phyloP scores from a whole-genome alignment of 23 red algal genomes.

The Agarophyton chilense region DNA sequence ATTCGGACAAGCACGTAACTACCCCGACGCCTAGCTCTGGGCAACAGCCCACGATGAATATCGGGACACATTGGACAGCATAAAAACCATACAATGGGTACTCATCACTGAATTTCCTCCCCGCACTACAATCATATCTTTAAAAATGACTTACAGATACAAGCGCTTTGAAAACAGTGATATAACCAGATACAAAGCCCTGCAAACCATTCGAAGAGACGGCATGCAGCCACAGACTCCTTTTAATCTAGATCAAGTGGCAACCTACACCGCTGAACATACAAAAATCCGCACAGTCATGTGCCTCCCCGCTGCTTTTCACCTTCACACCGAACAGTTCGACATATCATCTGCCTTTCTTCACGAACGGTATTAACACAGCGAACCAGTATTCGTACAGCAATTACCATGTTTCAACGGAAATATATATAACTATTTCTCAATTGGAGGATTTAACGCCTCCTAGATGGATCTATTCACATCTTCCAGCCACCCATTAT shows the following conservation, averaged over 20 bases:
- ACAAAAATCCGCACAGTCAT: too few relatives aligned
- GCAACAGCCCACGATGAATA: constrained; percentile 9
- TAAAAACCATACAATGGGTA: not conserved
- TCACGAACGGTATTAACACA: constrained; percentile 26
- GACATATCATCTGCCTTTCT: constrained; percentile 36
- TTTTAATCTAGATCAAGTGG: not conserved
- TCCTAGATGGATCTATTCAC: not conserved
- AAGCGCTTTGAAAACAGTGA: not conserved
- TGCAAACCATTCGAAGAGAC: not conserved
- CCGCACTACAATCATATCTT: not conserved
- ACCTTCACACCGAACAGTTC: constrained; percentile 6
- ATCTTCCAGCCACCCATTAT: not conserved
- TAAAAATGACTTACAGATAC: constrained; percentile 31
- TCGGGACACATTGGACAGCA: constrained; percentile 27
- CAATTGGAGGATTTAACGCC: not conserved
- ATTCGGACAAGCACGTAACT: constrained; percentile 10
- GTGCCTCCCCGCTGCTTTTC: not conserved
- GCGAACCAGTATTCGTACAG: not conserved
- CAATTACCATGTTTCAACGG: constrained; percentile 9
- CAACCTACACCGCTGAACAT: constrained; percentile 14
- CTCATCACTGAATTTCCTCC: not conserved
- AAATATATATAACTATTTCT: constrained; percentile 7
- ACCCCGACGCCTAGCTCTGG: constrained; percentile 37
- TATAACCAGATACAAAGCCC: constrained; percentile 17
- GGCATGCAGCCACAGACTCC: constrained; percentile 7